A percentile compares a stretch with the other conserved stretches of the same genome.
These are phyloP conservation scores for Fusarium chlamydosporum DNA, from an alignment of 2,329 filamentous ascomycete genomes.

Conservation along the genomic window DNA sequence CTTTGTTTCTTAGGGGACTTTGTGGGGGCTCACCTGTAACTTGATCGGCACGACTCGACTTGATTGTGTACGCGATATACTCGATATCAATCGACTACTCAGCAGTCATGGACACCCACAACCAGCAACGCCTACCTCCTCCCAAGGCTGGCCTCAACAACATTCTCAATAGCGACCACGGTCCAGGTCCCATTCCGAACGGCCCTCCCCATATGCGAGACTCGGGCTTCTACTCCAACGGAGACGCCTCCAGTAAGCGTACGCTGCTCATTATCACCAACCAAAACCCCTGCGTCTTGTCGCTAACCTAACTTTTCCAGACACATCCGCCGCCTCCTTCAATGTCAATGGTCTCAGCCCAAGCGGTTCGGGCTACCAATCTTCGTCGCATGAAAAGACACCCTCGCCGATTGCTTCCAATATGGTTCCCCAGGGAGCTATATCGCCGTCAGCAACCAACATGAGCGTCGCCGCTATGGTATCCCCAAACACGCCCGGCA, in stretches of 20 bases:
- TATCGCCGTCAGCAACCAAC: slow-evolving; percentile 69
- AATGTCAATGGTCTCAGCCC: slow-evolving; percentile 58
- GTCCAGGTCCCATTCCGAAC: slow-evolving; percentile 46
- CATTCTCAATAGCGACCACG: slow-evolving; percentile 58
- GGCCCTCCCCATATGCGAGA: slow-evolving; percentile 57
- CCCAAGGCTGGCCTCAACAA: slow-evolving; percentile 58
- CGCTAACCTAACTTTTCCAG: slow-evolving; percentile 48
- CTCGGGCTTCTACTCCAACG: slow-evolving; percentile 62
- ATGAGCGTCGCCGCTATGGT: slow-evolving; percentile 78
- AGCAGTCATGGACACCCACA: slow-evolving; percentile 51
- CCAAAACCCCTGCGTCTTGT: slow-evolving; percentile 26
- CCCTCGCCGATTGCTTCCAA: slow-evolving; percentile 71
- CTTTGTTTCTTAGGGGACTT: slow-evolving; percentile 23
- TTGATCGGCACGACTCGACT: slow-evolving; percentile 14
- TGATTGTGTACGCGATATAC: slow-evolving; percentile 27
- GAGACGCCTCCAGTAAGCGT: slow-evolving; percentile 62
- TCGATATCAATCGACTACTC: slow-evolving; percentile 24
- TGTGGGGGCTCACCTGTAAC: slow-evolving; percentile 19
- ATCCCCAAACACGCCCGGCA: slow-evolving; percentile 68
- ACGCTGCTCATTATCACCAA: slow-evolving; percentile 44
- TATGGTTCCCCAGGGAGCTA: slow-evolving; percentile 65
- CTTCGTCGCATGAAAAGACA: slow-evolving; percentile 69
- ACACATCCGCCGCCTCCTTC: slow-evolving; percentile 59
- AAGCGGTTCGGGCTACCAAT: slow-evolving; percentile 64
- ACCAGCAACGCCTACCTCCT: slow-evolving; percentile 49